A percentile compares a stretch with the other conserved stretches of the same genome.
Evolutionary conservation across 2,329 filamentous ascomycete species (phyloP).

Genomic region (Fusarium xyrophilum): DNA sequence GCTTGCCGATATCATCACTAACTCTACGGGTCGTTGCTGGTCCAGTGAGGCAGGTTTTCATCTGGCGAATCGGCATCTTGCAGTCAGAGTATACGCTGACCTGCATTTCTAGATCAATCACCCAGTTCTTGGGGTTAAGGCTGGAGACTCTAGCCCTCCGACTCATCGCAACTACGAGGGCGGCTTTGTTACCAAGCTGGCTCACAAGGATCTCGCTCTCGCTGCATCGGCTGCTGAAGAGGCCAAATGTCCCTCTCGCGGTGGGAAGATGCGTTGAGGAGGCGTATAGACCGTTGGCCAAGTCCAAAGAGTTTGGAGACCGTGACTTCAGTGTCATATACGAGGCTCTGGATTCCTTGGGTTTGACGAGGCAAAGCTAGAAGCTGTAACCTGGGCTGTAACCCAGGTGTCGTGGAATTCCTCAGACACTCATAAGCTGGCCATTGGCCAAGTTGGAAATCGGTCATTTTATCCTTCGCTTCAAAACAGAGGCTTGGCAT

Average conservation of each 20-base stretch:
- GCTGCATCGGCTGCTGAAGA: background rate
- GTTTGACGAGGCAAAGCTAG: background rate
- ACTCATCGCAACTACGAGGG: too few species aligned
- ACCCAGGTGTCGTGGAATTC: fast-evolving
- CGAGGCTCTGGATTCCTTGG: background rate
- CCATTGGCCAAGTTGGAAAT: too few species aligned
- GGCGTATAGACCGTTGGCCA: background rate
- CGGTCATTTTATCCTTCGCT: too few species aligned
- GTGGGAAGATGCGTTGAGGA: background rate
- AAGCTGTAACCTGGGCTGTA: background rate
- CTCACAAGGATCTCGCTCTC: background rate
- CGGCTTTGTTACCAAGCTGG: background rate
- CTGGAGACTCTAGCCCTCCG: background rate
- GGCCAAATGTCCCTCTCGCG: background rate
- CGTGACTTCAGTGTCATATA: background rate
- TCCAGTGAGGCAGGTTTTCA: background rate
- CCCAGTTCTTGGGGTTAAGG: background rate
- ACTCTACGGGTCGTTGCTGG: background rate
- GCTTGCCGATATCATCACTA: background rate
- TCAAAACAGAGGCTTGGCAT: too few species aligned
- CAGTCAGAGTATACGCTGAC: background rate
- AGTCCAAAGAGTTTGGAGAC: background rate
- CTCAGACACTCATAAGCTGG: background rate
- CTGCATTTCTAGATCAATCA: background rate
- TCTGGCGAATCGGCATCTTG: fast-evolving